These are phyloP conservation scores for Cyberlindnera saturnus DNA, from an alignment of 805 yeast species.

Conservation along the genomic window DNA sequence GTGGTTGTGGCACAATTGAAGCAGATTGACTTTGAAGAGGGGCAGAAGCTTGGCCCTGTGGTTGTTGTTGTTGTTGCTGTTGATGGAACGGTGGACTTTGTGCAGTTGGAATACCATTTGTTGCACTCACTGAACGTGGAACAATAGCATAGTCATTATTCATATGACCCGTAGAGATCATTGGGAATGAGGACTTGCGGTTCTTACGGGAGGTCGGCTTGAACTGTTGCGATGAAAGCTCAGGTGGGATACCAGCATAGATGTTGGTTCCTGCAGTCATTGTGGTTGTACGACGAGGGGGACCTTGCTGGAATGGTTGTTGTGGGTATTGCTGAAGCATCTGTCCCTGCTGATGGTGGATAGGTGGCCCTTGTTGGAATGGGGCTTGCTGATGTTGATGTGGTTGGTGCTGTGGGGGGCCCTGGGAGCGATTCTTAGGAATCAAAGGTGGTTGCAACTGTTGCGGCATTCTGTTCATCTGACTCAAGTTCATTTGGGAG, in stretches of 20 bases:
- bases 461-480: constrained; percentile 9
- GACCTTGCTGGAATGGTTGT: constrained; percentile 22
- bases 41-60: neutral
- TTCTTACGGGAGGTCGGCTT: constrained; percentile 40
- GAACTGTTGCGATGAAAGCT: constrained; percentile 13
- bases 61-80: neutral
- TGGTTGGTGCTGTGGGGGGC: constrained; percentile 4
- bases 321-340: constrained; percentile 8
- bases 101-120: constrained; percentile 3
- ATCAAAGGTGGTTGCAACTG: constrained; percentile 6
- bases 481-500: constrained; percentile 7
- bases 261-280: constrained; percentile 17
- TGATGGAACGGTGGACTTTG: neutral
- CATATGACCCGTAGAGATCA: constrained; percentile 5
- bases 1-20: neutral
- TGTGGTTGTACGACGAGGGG: constrained; percentile 22
- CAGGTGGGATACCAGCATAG: constrained; percentile 9
- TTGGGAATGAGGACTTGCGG: constrained; percentile 34
- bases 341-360: constrained; percentile 3
- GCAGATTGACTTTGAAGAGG: constrained; percentile 1
- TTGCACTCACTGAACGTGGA: constrained; percentile 4
- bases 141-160: constrained; percentile 2
- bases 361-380: constrained; percentile 1
- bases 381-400: constrained; percentile 1
- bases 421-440: constrained; percentile 2